These are phyloP conservation scores for Suillus brevipes DNA, from an alignment of 768 basidiomycete species.

Conservation along the genomic window DNA sequence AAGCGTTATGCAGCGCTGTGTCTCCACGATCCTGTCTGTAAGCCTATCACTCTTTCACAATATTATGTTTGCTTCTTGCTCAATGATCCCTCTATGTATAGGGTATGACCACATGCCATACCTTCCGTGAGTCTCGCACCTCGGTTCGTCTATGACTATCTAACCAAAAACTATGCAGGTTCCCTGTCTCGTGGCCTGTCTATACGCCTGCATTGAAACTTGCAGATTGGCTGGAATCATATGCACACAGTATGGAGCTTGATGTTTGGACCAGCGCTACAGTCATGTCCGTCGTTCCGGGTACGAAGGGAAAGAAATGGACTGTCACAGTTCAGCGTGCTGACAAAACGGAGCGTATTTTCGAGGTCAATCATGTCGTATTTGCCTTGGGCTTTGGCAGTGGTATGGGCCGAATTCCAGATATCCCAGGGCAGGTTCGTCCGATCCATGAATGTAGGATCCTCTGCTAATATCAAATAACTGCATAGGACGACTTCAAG, in stretches of 20 bases:
- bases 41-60: constrained; percentile 8
- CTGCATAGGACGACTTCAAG: constrained; percentile 53
- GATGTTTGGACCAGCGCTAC: constrained; percentile 61
- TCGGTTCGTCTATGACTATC: background rate
- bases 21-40: constrained; percentile 35
- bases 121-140: constrained; percentile 44
- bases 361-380: constrained; percentile 51
- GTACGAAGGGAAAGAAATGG: constrained; percentile 42
- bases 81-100: constrained; percentile 13
- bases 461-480: background rate
- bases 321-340: constrained; percentile 39
- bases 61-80: background rate
- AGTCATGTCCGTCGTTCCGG: constrained; percentile 29
- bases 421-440: constrained; percentile 44
- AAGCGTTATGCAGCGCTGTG: constrained; percentile 50
- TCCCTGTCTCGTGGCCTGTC: constrained; percentile 60
- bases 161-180: constrained; percentile 32
- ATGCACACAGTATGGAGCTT: constrained; percentile 59
- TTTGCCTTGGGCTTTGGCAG: constrained; percentile 51
- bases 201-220: constrained; percentile 56
- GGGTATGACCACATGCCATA: constrained; percentile 54
- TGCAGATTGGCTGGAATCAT: constrained; percentile 68
- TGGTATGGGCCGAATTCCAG: constrained; percentile 43
- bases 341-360: constrained; percentile 37
- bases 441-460: background rate